Conservation (phyloP, 2,329 filamentous ascomycete species). For the Cadophora sp. region DNA sequence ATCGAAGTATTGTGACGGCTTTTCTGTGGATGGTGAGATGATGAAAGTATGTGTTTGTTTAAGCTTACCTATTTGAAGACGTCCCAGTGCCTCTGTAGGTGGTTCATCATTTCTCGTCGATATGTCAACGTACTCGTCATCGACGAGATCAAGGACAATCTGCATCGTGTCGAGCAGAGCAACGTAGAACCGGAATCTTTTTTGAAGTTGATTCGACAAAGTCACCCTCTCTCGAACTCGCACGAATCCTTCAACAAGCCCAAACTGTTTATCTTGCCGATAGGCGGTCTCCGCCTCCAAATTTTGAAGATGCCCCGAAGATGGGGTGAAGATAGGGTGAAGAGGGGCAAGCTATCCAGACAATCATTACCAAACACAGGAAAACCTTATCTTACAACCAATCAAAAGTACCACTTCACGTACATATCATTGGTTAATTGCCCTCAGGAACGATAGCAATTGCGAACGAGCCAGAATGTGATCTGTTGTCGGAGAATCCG, state of each 20-base stretch:
- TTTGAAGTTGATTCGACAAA: not conserved
- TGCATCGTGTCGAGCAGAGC: conserved; percentile 16
- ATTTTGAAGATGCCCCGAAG: not conserved
- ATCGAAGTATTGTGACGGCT: conserved; percentile 36
- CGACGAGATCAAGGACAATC: conserved; percentile 21
- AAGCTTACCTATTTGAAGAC: not conserved
- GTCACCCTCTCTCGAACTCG: too few relatives aligned
- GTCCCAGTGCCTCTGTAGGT: not conserved
- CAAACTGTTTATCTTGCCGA: not conserved
- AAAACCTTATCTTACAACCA: not conserved
- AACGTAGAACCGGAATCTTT: not conserved
- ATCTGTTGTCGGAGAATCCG: not conserved
- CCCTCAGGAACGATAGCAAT: not conserved
- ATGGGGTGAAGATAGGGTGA: conserved; percentile 2
- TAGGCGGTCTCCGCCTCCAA: not conserved
- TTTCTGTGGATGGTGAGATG: not conserved
- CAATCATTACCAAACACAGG: not conserved
- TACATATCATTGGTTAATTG: not conserved
- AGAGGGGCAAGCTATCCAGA: not conserved
- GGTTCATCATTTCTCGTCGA: conserved; percentile 5
- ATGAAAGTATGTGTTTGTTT: not conserved
- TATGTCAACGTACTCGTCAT: conserved; percentile 27
- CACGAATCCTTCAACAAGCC: not conserved
- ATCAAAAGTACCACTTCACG: not conserved
- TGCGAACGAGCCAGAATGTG: not conserved